Conservation (phyloP, 2,329 filamentous ascomycete species). For the Penicillium sp. region DNA sequence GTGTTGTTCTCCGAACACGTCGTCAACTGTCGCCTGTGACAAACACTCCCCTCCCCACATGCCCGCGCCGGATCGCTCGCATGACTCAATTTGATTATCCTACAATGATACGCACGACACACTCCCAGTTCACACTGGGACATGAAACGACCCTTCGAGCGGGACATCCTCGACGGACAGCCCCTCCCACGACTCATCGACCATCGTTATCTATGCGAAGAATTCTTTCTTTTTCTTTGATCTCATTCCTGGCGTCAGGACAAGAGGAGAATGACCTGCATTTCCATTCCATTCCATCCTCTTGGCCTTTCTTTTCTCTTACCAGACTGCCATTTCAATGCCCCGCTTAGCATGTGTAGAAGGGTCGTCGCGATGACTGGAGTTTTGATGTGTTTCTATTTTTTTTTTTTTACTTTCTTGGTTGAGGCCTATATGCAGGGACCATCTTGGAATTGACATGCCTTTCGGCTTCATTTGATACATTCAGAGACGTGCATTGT, state of each 20-base stretch:
- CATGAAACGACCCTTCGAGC: background rate
- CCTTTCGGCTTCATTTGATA: background rate
- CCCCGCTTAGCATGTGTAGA: constrained; percentile 13
- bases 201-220: background rate
- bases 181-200: background rate
- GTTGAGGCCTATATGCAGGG: background rate
- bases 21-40: background rate
- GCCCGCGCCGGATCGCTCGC: constrained; percentile 18
- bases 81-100: background rate
- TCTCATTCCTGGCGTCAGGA: constrained; percentile 2
- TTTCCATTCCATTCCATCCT: background rate
- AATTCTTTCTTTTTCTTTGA: background rate
- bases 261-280: constrained; percentile 6
- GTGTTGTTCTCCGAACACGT: background rate
- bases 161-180: constrained; percentile 4
- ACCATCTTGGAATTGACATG: background rate
- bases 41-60: background rate
- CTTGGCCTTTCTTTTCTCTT: background rate
- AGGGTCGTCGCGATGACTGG: constrained; percentile 10
- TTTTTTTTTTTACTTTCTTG: background rate
- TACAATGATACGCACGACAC: constrained; percentile 3
- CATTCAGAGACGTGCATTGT: background rate
- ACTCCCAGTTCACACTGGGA: background rate
- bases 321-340: background rate
- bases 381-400: background rate